A percentile compares a stretch with the other conserved stretches of the same genome.
Evolutionary conservation across 2,329 filamentous ascomycete species (phyloP).

Genomic region (Alternaria ventricosa): DNA sequence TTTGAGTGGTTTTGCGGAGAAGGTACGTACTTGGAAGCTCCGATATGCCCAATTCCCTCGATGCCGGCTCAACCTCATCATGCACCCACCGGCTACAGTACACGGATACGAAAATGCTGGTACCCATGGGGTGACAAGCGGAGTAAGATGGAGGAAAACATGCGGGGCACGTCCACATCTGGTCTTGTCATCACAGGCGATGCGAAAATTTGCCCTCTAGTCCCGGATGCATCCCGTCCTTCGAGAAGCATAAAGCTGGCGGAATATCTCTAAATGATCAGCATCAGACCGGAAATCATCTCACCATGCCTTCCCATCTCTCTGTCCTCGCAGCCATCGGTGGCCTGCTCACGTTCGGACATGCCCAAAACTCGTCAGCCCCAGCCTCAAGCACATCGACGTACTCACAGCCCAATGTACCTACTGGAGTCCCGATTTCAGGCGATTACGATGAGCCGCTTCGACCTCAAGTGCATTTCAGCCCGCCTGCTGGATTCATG

Average conservation of each 20-base stretch:
- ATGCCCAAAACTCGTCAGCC: background rate
- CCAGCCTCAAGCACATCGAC: constrained; percentile 12
- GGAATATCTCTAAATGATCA: background rate
- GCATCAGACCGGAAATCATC: background rate
- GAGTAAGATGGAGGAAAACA: background rate
- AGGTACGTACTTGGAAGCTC: background rate
- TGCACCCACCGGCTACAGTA: background rate
- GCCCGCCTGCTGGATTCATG: constrained; percentile 58
- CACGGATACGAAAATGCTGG: background rate
- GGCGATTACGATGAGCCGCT: constrained; percentile 51
- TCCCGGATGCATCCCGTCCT: background rate
- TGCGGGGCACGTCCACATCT: background rate
- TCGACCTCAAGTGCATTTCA: constrained; percentile 64
- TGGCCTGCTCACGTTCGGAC: background rate
- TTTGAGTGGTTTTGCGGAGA: background rate
- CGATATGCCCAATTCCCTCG: background rate
- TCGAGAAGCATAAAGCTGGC: background rate
- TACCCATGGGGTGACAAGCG: background rate
- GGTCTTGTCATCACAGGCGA: background rate
- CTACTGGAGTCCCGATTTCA: constrained; percentile 44
- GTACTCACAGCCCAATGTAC: constrained; percentile 33
- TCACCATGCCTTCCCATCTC: constrained; percentile 2
- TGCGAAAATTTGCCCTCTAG: background rate
- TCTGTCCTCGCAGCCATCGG: constrained; percentile 1
- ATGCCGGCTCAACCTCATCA: background rate